These are phyloP conservation scores for Trametes cingulata DNA, from an alignment of 768 basidiomycete genomes.

Conservation along the genomic window DNA sequence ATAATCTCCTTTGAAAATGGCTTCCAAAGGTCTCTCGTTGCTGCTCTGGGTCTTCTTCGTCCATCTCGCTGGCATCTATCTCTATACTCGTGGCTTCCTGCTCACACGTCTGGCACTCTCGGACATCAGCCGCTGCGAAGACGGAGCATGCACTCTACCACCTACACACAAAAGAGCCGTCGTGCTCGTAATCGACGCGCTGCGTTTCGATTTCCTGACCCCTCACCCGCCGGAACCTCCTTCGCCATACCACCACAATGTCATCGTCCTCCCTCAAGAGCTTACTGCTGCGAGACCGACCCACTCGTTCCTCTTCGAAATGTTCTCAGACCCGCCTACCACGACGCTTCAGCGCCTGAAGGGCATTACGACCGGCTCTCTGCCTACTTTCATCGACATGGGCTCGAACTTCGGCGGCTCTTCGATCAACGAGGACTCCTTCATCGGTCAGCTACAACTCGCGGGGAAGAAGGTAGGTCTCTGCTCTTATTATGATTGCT, in stretches of 20 bases:
- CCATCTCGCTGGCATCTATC: conserved; percentile 79
- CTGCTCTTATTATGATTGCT: not conserved
- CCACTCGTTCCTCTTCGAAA: conserved; percentile 84
- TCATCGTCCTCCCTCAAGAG: conserved; percentile 76
- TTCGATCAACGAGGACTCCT: conserved; percentile 84
- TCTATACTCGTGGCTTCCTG: conserved; percentile 92
- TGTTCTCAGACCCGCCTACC: conserved; percentile 93
- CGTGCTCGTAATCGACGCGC: conserved; percentile 85
- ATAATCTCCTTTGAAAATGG: not conserved
- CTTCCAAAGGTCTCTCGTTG: conserved; percentile 19
- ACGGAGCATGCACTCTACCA: conserved; percentile 45
- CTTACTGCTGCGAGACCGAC: conserved; percentile 63
- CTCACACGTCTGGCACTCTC: conserved; percentile 74
- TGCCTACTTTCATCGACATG: conserved; percentile 95
- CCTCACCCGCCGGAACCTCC: conserved; percentile 61
- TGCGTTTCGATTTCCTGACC: conserved; percentile 92
- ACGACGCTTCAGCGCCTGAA: conserved; percentile 95
- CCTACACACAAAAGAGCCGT: conserved; percentile 81
- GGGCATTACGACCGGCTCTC: conserved; percentile 89
- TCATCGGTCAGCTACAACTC: conserved; percentile 68
- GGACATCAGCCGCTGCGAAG: conserved; percentile 47
- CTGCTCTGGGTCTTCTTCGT: conserved; percentile 63
- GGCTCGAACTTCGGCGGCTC: conserved; percentile 91
- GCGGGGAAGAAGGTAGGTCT: conserved; percentile 60
- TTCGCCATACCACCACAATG: conserved; percentile 77